Base-by-base conservation (phyloP, 345 rosid genomes). In the Garcia nutans region DNA sequence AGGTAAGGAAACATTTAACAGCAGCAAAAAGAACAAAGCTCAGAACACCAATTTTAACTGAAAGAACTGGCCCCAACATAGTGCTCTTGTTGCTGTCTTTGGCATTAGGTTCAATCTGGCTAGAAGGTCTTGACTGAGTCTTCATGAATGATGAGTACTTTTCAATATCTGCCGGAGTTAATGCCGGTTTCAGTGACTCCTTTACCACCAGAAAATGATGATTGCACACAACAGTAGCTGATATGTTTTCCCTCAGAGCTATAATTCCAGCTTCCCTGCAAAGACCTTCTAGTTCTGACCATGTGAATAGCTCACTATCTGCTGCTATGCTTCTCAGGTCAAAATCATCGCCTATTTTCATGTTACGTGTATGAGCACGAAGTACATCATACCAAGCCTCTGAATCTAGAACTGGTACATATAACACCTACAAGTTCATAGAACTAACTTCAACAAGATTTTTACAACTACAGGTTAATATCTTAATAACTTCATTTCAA, bases 261-360 rank as follows among this genome's bases (percentile, higher is more conserved):
- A 87, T 93, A 2, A 89, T 88, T 76, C 97, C 98, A 44, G 92
- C 92, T 88, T 96, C 97, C 80, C 87, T 72, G 74, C 99, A 96
- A 60, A 96, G 83, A 52, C 94, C 92, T 63, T 93, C 93, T 52
- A 93, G 85, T 68, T 96, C 98, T 0, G 98, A 97, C 60, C 99
- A 98, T 0, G 96, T 93, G 74, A 90, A 93, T n/a, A 89, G 88
- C 50, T 91, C 93, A 0, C 98, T 91, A 22, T 88, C 94, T 64
- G 87, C 89, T 2, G 99, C 97, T 60, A 90, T 83, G 72, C 84
- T 86, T 71, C 82, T 81, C 56, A 96, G 88, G 77, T 96, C 87
- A 54, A 96, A 89, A 45, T 93, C 99, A 45, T 84, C 64, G 16
- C 85, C 87, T 55, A 89, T 71, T 70, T 82, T 88, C 98, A 96